These are phyloP conservation scores for Pezicula radicicola DNA, from an alignment of 2,329 filamentous ascomycete genomes.

Conservation along the genomic window DNA sequence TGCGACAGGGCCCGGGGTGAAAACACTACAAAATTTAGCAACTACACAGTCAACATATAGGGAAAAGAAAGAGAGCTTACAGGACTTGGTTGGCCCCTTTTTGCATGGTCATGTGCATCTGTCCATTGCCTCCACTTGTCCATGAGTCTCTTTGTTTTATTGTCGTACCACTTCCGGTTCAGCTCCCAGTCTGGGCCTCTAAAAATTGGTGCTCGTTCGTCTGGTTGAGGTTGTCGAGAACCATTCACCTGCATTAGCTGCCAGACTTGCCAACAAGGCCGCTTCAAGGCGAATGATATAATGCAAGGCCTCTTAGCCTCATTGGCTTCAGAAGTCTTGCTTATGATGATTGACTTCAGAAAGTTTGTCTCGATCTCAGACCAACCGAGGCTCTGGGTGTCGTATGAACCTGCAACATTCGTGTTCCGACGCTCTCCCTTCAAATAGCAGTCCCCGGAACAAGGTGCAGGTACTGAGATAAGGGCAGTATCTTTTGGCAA, in stretches of 20 bases:
- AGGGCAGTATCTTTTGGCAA: not conserved
- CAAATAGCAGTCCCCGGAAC: conserved; percentile 13
- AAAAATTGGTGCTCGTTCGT: not conserved
- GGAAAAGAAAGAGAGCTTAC: conserved; percentile 48
- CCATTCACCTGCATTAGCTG: not conserved
- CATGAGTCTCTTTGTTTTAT: conserved; percentile 17
- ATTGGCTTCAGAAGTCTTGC: not conserved
- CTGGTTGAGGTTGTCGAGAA: conserved; percentile 10
- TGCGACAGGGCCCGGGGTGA: conserved; percentile 66
- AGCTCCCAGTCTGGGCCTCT: not conserved
- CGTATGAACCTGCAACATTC: too few species aligned
- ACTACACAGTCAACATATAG: conserved; percentile 51
- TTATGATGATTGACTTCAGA: conserved; percentile 10
- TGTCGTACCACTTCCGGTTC: conserved; percentile 24
- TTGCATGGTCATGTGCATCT: conserved; percentile 21
- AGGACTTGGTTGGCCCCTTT: conserved; percentile 41
- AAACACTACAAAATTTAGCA: conserved; percentile 50
- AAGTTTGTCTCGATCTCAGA: conserved; percentile 3
- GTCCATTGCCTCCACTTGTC: conserved; percentile 21
- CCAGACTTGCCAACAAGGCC: conserved; percentile 24
- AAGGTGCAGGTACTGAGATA: conserved; percentile 2
- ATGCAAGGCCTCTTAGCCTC: conserved; percentile 14
- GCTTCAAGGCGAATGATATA: conserved; percentile 16
- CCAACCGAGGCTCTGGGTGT: conserved; percentile 1
- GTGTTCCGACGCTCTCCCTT: not conserved